A percentile compares a stretch with the other conserved stretches of the same genome.
phyloP scores from a whole-genome alignment of 805 yeast species.

The Candida mattraensis region DNA sequence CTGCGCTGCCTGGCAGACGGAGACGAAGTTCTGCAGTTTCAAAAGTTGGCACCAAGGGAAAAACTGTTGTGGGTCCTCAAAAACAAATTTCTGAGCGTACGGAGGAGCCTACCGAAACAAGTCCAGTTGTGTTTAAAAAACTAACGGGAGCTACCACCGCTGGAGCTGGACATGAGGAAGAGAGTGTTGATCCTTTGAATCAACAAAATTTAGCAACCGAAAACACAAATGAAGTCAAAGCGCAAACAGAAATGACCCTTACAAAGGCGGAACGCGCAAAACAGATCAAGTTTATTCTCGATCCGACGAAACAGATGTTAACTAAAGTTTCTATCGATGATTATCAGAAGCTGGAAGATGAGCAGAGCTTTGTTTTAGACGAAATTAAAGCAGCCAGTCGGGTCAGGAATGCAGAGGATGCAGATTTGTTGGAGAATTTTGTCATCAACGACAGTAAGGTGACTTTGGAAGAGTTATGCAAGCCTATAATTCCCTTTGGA shows the following conservation, averaged over 20 bases:
- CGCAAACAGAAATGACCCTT: slow-evolving; percentile 8
- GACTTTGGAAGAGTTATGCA: slow-evolving; percentile 71
- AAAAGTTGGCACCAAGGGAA: neutral
- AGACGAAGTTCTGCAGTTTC: slow-evolving; percentile 14
- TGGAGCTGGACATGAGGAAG: slow-evolving; percentile 1
- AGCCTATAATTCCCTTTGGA: slow-evolving; percentile 67
- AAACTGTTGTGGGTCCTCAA: neutral
- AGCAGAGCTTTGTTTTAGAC: slow-evolving; percentile 17
- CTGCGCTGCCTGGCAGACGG: slow-evolving; percentile 7
- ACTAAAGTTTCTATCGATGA: slow-evolving; percentile 26
- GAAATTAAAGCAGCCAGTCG: slow-evolving; percentile 30
- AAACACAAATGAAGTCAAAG: slow-evolving; percentile 1
- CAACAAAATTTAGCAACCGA: neutral
- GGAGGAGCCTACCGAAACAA: no score
- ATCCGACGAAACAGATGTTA: slow-evolving; percentile 17
- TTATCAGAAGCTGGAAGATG: slow-evolving; percentile 10
- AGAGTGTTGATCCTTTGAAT: slow-evolving; percentile 6
- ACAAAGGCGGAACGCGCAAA: slow-evolving; percentile 22
- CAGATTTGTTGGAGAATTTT: slow-evolving; percentile 41
- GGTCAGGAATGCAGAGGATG: slow-evolving; percentile 37
- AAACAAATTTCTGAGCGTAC: neutral
- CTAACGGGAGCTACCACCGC: slow-evolving; percentile 1
- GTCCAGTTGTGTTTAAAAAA: slow-evolving; percentile 9
- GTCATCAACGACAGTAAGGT: slow-evolving; percentile 52
- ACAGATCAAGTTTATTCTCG: slow-evolving; percentile 17